A percentile compares a stretch with the other conserved stretches of the same genome.
These are phyloP conservation scores for Fusarium sp. DNA, from an alignment of 2,329 filamentous ascomycete genomes.

Conservation along the genomic window DNA sequence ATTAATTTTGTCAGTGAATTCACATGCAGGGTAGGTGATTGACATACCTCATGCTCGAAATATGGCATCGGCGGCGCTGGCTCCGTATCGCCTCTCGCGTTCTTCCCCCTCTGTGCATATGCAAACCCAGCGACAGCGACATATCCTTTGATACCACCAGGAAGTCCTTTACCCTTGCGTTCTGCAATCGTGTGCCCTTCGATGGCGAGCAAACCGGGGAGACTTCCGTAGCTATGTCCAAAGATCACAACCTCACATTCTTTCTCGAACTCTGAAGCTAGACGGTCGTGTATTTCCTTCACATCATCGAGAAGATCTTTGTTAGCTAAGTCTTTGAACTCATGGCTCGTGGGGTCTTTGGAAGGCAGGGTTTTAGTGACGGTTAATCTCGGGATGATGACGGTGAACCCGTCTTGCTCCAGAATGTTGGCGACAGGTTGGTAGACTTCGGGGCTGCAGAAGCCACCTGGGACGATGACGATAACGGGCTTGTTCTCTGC, in stretches of 20 bases:
- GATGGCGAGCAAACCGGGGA: background rate
- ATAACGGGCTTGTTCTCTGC: background rate
- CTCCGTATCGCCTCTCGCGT: background rate
- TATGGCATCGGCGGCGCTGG: background rate
- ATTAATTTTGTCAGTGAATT: accelerated
- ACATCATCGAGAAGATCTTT: background rate
- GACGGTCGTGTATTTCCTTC: background rate
- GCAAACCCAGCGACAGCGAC: background rate
- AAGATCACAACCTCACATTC: background rate
- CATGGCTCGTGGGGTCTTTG: accelerated
- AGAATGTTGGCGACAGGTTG: background rate
- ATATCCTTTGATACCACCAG: background rate
- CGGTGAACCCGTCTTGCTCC: background rate
- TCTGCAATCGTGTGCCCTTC: background rate
- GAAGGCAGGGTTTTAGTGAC: background rate
- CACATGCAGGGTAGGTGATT: accelerated
- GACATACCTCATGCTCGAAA: background rate
- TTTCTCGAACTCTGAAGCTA: background rate
- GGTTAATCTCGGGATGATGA: background rate
- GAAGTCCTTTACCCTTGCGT: accelerated
- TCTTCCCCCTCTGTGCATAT: background rate
- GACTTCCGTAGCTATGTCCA: constrained; percentile 2
- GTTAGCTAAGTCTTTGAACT: accelerated
- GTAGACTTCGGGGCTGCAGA: background rate
- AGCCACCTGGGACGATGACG: background rate